Conservation (phyloP, 2,329 filamentous ascomycete genomes). For the Venturia asperata region DNA sequence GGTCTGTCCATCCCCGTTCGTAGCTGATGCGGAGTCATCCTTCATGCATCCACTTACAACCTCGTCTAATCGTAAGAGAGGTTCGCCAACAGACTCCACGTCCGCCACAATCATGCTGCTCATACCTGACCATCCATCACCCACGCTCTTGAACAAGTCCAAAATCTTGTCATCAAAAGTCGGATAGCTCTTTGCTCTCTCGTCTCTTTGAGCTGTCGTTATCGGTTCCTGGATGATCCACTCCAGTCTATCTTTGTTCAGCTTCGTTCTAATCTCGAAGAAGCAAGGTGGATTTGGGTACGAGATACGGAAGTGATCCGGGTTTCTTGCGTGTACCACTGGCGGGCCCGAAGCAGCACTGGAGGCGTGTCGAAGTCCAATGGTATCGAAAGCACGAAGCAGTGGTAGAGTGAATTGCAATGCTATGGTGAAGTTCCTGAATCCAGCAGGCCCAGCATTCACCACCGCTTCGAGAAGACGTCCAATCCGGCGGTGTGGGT, state of each 20-base stretch:
- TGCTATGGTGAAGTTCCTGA: conserved; percentile 52
- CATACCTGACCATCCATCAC: conserved; percentile 34
- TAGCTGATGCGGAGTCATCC: not conserved
- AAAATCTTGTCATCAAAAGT: conserved; percentile 29
- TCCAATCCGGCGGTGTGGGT: conserved; percentile 60
- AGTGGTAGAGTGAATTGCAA: conserved; percentile 56
- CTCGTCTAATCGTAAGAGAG: conserved; percentile 33
- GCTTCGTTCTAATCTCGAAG: conserved; percentile 33
- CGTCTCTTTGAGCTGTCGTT: conserved; percentile 25
- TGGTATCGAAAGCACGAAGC: conserved; percentile 52
- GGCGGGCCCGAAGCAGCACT: conserved; percentile 21
- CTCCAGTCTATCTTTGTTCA: conserved; percentile 28
- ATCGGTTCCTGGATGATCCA: conserved; percentile 35
- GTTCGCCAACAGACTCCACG: conserved; percentile 30
- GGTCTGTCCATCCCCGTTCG: not conserved
- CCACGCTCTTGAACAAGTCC: conserved; percentile 28
- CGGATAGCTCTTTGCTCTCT: conserved; percentile 28
- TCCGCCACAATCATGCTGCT: conserved; percentile 33
- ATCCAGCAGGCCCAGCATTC: conserved; percentile 39
- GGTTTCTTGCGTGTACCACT: conserved; percentile 30
- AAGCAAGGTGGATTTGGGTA: conserved; percentile 36
- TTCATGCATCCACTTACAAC: conserved; percentile 28
- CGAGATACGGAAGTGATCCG: conserved; percentile 33
- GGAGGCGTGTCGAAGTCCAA: conserved; percentile 40
- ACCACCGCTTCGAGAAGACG: conserved; percentile 53